A percentile compares a stretch with the other conserved stretches of the same genome.
These are phyloP conservation scores for Teratosphaeriaceae sp. DNA, from an alignment of 2,329 filamentous ascomycete species.

Conservation along the genomic window DNA sequence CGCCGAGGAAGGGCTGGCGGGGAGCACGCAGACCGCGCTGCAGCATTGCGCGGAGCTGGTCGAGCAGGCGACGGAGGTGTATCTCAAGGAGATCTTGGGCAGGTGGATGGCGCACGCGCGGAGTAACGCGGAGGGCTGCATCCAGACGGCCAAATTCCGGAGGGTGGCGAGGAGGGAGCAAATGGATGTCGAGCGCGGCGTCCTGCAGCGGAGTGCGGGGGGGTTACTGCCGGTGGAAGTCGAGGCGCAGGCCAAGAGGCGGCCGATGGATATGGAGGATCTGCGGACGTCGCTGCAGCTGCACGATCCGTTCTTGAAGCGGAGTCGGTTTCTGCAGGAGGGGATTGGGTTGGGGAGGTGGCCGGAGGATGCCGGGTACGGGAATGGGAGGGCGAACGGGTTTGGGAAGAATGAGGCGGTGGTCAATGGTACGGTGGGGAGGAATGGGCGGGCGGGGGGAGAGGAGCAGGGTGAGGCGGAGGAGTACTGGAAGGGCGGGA, in stretches of 20 bases:
- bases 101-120: slow-evolving; percentile 49
- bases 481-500: slow-evolving; percentile 35
- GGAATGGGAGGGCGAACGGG: slow-evolving; percentile 46
- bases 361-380: slow-evolving; percentile 25
- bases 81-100: slow-evolving; percentile 54
- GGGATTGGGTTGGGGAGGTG: slow-evolving; percentile 48
- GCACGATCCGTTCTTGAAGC: slow-evolving; percentile 66
- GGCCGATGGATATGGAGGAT: slow-evolving; percentile 70
- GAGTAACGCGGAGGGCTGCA: slow-evolving; percentile 48
- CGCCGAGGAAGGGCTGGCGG: slow-evolving; percentile 56
- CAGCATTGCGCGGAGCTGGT: slow-evolving; percentile 52
- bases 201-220: slow-evolving; percentile 65
- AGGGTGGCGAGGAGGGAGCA: slow-evolving; percentile 71
- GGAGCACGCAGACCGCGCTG: slow-evolving; percentile 28
- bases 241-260: slow-evolving; percentile 64
- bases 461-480: slow-evolving; percentile 11
- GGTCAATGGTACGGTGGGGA: slow-evolving; percentile 12
- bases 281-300: slow-evolving; percentile 69
- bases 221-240: slow-evolving; percentile 77
- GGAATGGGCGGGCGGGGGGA: slow-evolving; percentile 31
- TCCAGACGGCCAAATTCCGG: slow-evolving; percentile 74
- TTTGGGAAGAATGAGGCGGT: slow-evolving; percentile 35
- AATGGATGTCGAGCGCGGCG: slow-evolving; percentile 62
- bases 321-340: slow-evolving; percentile 69
- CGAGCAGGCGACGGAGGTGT: slow-evolving; percentile 56